Evolutionary conservation across 1,284 basidiomycete species (phyloP).

Genomic region (Puccinia hordei): DNA sequence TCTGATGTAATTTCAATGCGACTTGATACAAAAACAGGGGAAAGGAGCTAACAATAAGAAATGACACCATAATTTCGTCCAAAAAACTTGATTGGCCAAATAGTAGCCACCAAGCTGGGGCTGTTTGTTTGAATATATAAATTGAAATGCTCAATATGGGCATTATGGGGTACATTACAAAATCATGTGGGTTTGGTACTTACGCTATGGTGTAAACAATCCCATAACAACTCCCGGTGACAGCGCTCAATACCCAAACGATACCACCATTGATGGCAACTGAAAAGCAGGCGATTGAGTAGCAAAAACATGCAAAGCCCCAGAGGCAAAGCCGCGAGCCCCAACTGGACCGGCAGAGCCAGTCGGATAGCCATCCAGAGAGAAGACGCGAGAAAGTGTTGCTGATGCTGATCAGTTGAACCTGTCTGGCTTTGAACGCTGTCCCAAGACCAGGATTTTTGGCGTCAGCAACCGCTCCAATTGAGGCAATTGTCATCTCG

Average conservation of each 20-base stretch:
- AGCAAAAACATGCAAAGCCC: constrained; percentile 27
- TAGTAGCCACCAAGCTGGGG: constrained; percentile 40
- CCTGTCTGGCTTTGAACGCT: constrained; percentile 27
- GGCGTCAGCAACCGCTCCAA: constrained; percentile 30
- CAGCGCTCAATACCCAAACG: constrained; percentile 28
- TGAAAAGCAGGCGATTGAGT: constrained; percentile 18
- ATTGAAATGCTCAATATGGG: neutral
- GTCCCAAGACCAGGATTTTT: neutral
- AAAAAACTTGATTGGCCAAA: constrained; percentile 42
- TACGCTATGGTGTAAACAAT: constrained; percentile 35
- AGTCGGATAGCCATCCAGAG: constrained; percentile 39
- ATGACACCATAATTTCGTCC: constrained; percentile 46
- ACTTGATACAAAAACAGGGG: no score
- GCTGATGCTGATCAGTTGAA: constrained; percentile 41
- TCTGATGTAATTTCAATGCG: neutral
- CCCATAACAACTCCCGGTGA: constrained; percentile 39
- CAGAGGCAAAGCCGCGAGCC: neutral
- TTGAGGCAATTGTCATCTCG: constrained; percentile 45
- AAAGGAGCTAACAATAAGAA: constrained; percentile 31
- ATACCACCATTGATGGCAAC: constrained; percentile 11
- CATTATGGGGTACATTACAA: neutral
- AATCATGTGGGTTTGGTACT: constrained; percentile 7
- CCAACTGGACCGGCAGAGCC: constrained; percentile 10
- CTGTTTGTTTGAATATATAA: neutral
- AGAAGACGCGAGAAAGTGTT: constrained; percentile 22